These are phyloP conservation scores for Noccaea caerulescens DNA, from an alignment of 345 rosid species.

Conservation along the genomic window DNA sequence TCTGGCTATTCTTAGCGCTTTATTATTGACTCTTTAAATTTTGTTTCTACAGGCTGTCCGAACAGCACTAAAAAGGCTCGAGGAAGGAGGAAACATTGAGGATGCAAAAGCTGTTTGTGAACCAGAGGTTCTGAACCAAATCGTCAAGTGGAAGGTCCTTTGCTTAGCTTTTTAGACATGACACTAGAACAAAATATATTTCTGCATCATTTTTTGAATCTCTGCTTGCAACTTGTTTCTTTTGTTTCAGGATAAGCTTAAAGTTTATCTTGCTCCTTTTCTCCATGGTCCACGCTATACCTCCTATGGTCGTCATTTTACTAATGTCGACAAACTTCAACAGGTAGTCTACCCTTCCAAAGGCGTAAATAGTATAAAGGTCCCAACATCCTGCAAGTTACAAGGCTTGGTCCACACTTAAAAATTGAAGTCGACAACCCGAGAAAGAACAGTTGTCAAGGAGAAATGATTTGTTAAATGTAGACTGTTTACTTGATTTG, in stretches of 20 bases:
- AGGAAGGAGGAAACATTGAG: slow-evolving; percentile 65
- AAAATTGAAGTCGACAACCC: slow-evolving; percentile 6
- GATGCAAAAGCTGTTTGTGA: slow-evolving; percentile 93
- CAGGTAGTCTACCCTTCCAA: slow-evolving; percentile 54
- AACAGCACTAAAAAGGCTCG: slow-evolving; percentile 74
- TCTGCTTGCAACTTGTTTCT: slow-evolving; percentile 30
- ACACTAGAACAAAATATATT: slow-evolving; percentile 2
- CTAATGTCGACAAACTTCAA: slow-evolving; percentile 78
- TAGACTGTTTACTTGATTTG: slow-evolving; percentile 14
- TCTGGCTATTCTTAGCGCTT: slow-evolving; percentile 15
- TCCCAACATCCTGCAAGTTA: slow-evolving; percentile 25
- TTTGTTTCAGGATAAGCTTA: slow-evolving; percentile 71
- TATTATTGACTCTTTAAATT: slow-evolving; percentile 1
- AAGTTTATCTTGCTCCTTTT: slow-evolving; percentile 84
- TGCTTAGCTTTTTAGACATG: slow-evolving; percentile 21
- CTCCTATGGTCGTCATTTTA: slow-evolving; percentile 96
- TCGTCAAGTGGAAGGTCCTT: slow-evolving; percentile 85
- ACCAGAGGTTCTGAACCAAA: slow-evolving; percentile 68
- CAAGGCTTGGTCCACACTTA: slow-evolving; percentile 13
- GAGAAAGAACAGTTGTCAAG: slow-evolving; percentile 12
- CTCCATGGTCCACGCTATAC: slow-evolving; percentile 80
- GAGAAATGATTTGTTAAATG: slow-evolving; percentile 19
- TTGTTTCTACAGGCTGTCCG: slow-evolving; percentile 65
- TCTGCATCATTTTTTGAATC: slow-evolving; percentile 3
- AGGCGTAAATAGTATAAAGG: slow-evolving; percentile 1